These are phyloP conservation scores for Amanita inopinata DNA, from an alignment of 768 basidiomycete species.

Conservation along the genomic window DNA sequence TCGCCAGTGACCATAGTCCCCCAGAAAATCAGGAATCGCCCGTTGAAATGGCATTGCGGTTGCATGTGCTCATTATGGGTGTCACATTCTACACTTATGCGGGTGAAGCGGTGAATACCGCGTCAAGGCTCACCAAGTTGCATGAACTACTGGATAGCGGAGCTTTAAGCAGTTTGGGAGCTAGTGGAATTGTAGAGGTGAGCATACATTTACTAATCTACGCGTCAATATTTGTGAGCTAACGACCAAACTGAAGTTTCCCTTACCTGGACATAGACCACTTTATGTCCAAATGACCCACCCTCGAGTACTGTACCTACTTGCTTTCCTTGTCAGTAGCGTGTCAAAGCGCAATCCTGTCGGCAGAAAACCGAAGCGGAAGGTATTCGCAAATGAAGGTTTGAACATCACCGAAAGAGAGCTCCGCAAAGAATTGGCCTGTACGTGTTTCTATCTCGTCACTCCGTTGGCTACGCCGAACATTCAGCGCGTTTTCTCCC, in stretches of 20 bases:
- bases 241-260: no score
- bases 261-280: constrained; percentile 29
- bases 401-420: constrained; percentile 40
- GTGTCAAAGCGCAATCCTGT: constrained; percentile 63
- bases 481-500: constrained; percentile 1
- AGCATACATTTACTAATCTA: no score
- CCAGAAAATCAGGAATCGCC: constrained; percentile 10
- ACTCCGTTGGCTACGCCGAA: constrained; percentile 6
- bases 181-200: constrained; percentile 26
- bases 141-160: constrained; percentile 63
- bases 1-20: constrained; percentile 5
- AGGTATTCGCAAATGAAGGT: constrained; percentile 60
- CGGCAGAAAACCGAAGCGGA: constrained; percentile 65
- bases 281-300: constrained; percentile 55
- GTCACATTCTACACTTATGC: constrained; percentile 53
- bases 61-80: constrained; percentile 56
- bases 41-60: constrained; percentile 24
- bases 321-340: constrained; percentile 60
- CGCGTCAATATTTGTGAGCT: no score
- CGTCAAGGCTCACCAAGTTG: constrained; percentile 43
- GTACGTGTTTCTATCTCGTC: constrained; percentile 20
- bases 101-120: constrained; percentile 37
- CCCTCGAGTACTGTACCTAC: constrained; percentile 50
- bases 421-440: constrained; percentile 26
- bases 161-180: constrained; percentile 27